Percentiles rank a stretch among this genome's conserved stretches.
Conservation (phyloP, 371 early-diverging fungal genomes). For the Mortierella sp. region DNA sequence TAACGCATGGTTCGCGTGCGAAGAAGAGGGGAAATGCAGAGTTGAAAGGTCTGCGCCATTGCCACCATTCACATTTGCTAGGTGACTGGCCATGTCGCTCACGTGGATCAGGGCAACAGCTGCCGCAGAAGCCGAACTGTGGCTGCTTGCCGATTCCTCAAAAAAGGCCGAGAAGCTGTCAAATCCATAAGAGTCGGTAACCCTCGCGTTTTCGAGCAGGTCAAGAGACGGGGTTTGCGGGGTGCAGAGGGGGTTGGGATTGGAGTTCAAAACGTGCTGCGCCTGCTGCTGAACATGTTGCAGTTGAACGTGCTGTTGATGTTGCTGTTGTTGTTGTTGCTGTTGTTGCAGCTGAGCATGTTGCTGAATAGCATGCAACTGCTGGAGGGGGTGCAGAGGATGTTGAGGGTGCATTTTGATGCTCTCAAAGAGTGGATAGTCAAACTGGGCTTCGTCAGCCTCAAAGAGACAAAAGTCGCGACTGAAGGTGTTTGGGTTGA, state of each 20-base stretch:
- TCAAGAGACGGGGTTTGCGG: conserved; percentile 41
- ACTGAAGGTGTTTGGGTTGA: conserved; percentile 16
- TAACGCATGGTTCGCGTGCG: background rate
- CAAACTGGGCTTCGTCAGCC: conserved; percentile 23
- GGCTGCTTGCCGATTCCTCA: conserved; percentile 5
- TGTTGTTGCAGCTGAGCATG: conserved; percentile 16
- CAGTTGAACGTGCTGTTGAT: conserved; percentile 13
- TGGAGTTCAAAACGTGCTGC: background rate
- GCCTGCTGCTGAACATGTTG: conserved; percentile 17
- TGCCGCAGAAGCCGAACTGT: conserved; percentile 1
- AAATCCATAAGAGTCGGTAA: conserved; percentile 12
- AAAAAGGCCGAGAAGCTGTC: conserved; percentile 21
- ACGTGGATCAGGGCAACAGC: conserved; percentile 6
- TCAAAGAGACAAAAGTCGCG: conserved; percentile 34
- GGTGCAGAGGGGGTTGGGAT: conserved; percentile 30
- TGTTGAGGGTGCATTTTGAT: conserved; percentile 9
- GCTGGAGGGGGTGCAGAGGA: background rate
- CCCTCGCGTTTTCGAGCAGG: background rate
- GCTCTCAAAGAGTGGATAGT: conserved; percentile 41
- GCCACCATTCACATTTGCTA: background rate
- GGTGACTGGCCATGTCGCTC: background rate
- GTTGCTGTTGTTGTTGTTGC: conserved; percentile 19
- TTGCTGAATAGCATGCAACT: conserved; percentile 7
- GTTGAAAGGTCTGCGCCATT: background rate
- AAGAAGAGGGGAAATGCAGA: background rate